Percentiles rank a stretch among this genome's conserved stretches.
Conservation (phyloP, 805 yeast species). For the Wickerhamomyces alni region DNA sequence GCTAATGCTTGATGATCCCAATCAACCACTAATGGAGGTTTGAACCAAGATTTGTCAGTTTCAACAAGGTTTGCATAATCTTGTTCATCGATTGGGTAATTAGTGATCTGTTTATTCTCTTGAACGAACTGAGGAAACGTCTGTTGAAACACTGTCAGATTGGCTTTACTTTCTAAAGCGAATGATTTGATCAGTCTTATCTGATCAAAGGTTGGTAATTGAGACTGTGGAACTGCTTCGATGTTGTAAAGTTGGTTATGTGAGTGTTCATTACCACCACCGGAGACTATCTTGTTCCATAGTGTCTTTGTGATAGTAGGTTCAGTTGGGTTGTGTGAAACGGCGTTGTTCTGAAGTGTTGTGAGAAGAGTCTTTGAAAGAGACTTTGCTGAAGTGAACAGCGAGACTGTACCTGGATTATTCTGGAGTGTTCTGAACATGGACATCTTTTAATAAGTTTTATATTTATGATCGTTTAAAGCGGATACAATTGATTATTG, state of each 20-base stretch:
- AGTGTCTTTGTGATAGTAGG: constrained; percentile 13
- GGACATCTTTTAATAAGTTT: constrained; percentile 29
- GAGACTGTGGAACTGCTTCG: constrained; percentile 2
- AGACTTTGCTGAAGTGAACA: constrained; percentile 26
- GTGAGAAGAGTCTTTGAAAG: constrained; percentile 8
- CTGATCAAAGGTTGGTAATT: constrained; percentile 23
- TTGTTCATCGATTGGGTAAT: constrained; percentile 6
- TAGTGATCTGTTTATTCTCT: constrained; percentile 6
- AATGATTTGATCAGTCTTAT: constrained; percentile 15
- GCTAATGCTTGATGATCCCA: constrained; percentile 57
- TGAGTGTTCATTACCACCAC: constrained; percentile 9
- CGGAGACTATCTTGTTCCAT: constrained; percentile 11
- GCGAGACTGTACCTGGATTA: constrained; percentile 39
- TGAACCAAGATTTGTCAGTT: constrained; percentile 23
- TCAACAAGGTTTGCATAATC: constrained; percentile 8
- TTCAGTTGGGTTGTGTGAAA: constrained; percentile 1
- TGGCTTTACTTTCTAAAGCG: constrained; percentile 4
- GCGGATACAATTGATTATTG: too few species aligned
- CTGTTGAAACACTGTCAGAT: constrained; percentile 10
- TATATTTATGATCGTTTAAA: not conserved
- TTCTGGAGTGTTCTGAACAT: constrained; percentile 41
- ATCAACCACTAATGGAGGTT: constrained; percentile 50
- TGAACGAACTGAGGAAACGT: constrained; percentile 19
- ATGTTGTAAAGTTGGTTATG: not conserved
- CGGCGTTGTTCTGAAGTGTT: constrained; percentile 3